Evolutionary conservation across 176 grass and related monocot genomes (phyloP).

Genomic region (Aechmea fasciata): DNA sequence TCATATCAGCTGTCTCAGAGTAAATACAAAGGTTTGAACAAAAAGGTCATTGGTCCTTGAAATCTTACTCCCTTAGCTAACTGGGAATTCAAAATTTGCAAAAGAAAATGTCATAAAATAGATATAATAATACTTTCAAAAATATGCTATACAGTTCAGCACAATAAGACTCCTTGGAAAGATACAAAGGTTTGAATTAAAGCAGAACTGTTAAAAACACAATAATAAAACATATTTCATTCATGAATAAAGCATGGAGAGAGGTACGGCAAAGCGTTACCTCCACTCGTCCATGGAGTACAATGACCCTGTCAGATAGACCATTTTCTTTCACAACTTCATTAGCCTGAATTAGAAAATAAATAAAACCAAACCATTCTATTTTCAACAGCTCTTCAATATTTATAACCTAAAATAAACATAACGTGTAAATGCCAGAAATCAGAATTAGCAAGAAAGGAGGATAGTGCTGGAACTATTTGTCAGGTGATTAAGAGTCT

Average conservation of each 20-base stretch:
- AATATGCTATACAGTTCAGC: background rate
- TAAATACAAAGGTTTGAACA: no score
- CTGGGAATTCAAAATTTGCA: no score
- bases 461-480: background rate
- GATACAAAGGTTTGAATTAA: background rate
- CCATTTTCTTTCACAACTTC: conserved; percentile 74
- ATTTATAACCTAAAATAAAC: background rate
- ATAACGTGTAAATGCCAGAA: background rate
- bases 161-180: background rate
- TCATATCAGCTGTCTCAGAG: no score
- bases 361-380: background rate
- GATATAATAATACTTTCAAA: no score
- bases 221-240: background rate
- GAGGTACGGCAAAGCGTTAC: conserved; percentile 35
- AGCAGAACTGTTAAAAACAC: background rate
- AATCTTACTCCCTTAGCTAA: no score
- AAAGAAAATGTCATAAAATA: no score
- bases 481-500: background rate
- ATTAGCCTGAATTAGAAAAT: conserved; percentile 35
- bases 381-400: background rate
- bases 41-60: no score
- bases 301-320: conserved; percentile 55
- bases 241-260: conserved; percentile 12
- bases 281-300: conserved; percentile 83
- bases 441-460: no score